Percentiles rank a stretch among this genome's conserved stretches.
These are phyloP conservation scores for Pascua guehoae DNA, from an alignment of 1,284 basidiomycete species.

Conservation along the genomic window DNA sequence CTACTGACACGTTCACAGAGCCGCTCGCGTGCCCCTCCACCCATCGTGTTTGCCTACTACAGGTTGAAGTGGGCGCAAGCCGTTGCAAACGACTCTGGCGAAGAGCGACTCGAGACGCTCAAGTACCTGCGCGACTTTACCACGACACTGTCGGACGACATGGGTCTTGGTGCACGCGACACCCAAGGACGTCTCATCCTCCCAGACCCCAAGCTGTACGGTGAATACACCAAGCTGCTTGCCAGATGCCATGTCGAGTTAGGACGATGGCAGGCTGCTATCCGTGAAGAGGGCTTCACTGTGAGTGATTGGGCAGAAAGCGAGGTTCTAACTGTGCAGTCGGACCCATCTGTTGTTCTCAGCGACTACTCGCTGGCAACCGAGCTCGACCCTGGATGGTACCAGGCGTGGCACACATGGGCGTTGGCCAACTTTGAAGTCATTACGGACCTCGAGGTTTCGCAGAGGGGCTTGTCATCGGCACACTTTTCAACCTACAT, in stretches of 20 bases:
- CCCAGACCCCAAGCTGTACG: slow-evolving; percentile 60
- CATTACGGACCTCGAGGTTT: slow-evolving; percentile 73
- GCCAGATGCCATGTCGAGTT: slow-evolving; percentile 96
- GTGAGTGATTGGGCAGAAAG: slow-evolving; percentile 48
- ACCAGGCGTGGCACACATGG: slow-evolving; percentile 99
- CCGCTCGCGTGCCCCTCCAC: slow-evolving; percentile 75
- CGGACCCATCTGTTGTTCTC: slow-evolving; percentile 75
- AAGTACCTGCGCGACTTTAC: slow-evolving; percentile 84
- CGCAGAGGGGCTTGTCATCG: slow-evolving; percentile 67
- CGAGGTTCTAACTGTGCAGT: background rate
- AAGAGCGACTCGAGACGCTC: slow-evolving; percentile 62
- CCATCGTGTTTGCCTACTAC: slow-evolving; percentile 94
- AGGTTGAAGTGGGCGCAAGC: slow-evolving; percentile 96
- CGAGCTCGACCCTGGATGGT: slow-evolving; percentile 89
- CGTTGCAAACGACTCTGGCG: slow-evolving; percentile 19
- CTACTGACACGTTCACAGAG: slow-evolving; percentile 48
- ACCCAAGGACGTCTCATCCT: slow-evolving; percentile 46
- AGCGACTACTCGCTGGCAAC: slow-evolving; percentile 84
- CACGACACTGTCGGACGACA: slow-evolving; percentile 67
- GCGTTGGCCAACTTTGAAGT: slow-evolving; percentile 96
- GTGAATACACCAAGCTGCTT: slow-evolving; percentile 79
- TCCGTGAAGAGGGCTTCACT: slow-evolving; percentile 56
- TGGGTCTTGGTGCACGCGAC: slow-evolving; percentile 60
- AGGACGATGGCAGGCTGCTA: slow-evolving; percentile 86
- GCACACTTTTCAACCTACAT: slow-evolving; percentile 77